These are phyloP conservation scores for Toxicodendron radicans DNA, from an alignment of 345 rosid species.

Conservation along the genomic window DNA sequence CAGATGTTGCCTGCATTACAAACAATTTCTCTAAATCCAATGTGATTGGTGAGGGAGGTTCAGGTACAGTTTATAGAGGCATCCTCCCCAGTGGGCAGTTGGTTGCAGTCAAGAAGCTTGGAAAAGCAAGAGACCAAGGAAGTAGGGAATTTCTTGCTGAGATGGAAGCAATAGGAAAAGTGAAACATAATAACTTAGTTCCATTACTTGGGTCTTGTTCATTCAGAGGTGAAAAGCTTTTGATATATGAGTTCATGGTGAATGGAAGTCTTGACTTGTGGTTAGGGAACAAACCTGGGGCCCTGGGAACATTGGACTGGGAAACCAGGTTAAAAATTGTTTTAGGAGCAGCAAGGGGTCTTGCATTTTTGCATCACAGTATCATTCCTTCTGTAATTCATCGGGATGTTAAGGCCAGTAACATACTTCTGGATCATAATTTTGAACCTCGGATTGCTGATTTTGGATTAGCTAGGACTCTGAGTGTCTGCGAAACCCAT, in stretches of 20 bases:
- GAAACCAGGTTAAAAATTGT: slow-evolving; percentile 14
- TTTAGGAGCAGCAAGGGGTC: slow-evolving; percentile 19
- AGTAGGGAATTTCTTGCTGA: slow-evolving; percentile 17
- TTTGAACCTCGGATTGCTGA: slow-evolving; percentile 23
- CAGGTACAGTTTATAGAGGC: slow-evolving; percentile 17
- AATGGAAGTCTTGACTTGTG: slow-evolving; percentile 18
- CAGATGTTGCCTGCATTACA: slow-evolving; percentile 9
- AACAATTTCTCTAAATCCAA: slow-evolving; percentile 18
- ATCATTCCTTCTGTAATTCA: slow-evolving; percentile 9
- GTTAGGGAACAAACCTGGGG: slow-evolving; percentile 13
- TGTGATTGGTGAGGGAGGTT: slow-evolving; percentile 19
- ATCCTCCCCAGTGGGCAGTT: slow-evolving; percentile 14
- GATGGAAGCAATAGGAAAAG: slow-evolving; percentile 18
- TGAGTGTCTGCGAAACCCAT: slow-evolving; percentile 8
- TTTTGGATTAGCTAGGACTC: slow-evolving; percentile 19
- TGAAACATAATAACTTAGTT: slow-evolving; percentile 6
- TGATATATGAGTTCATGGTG: slow-evolving; percentile 16
- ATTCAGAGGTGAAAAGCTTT: slow-evolving; percentile 7
- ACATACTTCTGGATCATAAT: slow-evolving; percentile 21
- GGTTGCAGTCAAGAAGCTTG: slow-evolving; percentile 22
- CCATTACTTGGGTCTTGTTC: slow-evolving; percentile 15
- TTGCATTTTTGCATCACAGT: slow-evolving; percentile 16
- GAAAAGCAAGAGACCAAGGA: slow-evolving; percentile 22
- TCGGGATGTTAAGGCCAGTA: slow-evolving; percentile 19
- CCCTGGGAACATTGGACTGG: slow-evolving; percentile 8